Base-by-base conservation (phyloP, 768 basidiomycete genomes). In the Daedaleopsis sinensis region DNA sequence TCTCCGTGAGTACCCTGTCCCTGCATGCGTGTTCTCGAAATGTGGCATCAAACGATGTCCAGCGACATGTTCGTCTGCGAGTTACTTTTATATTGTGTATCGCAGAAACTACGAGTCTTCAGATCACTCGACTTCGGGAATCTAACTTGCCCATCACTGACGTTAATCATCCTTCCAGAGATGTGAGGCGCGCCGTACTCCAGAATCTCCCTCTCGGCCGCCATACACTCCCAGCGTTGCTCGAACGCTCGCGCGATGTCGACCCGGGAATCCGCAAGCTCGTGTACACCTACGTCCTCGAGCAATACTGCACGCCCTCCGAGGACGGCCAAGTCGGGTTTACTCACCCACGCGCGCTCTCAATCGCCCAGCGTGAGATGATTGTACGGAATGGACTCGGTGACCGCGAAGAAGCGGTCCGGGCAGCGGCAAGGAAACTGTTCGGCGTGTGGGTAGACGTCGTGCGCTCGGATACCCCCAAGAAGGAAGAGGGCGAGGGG, bases 301-400 rank as follows among this genome's bases (percentile, higher is more conserved):
- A 80, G 42, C 77, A 78, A 24, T 71, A 77, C 5, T 81, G 80
- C 64, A 64, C 76, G 67, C 37, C 58, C 1, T 71, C 74, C 18
- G 64, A 59, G 32, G 38, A 36, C 5, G 56, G 58, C 73, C 79
- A 64, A 65, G 80, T 87, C 50, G 85, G 85, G 1, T 74, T 82
- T 2, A 81, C 86, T 1, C 85, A 95, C 63, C 89, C 89, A 0
- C 78, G 82, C 3, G 79, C 79, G 3, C 77, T 98, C 42, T 83
- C 82, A 1, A 85, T 92, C 27, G 75, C 82, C 0, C 91, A 96
- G 67, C 80, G 95, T 12, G 91, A 94, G 67, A 77, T 84, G 23
- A 83, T 96, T 50, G 85, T 96, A 2, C 82, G 84, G 19, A 86
- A 91, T 68, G 96, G 96, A 1, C 79, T 98, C 3, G 88, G 91